A percentile compares a stretch with the other conserved stretches of the same genome.
These are phyloP conservation scores for Penicillium sp. DNA, from an alignment of 2,329 filamentous ascomycete species.

Conservation along the genomic window DNA sequence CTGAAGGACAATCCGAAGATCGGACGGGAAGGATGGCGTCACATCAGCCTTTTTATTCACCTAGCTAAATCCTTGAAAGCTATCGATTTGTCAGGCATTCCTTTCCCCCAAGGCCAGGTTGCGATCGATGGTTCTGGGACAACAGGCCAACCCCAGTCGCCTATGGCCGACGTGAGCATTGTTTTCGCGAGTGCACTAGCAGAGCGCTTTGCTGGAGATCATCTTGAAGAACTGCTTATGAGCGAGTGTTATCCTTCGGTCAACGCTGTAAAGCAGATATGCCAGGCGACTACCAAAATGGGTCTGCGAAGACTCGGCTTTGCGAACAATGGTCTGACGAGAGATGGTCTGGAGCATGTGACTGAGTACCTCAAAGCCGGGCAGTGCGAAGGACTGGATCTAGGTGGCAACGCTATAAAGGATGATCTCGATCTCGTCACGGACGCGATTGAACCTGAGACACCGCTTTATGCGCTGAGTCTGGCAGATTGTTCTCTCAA, in stretches of 20 bases:
- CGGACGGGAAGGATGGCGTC: conserved; percentile 77
- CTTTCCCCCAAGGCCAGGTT: conserved; percentile 53
- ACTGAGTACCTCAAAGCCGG: conserved; percentile 65
- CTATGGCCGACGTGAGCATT: conserved; percentile 47
- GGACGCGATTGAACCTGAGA: conserved; percentile 34
- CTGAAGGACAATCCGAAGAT: conserved; percentile 84
- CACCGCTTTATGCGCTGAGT: conserved; percentile 69
- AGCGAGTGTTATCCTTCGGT: conserved; percentile 67
- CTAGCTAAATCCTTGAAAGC: conserved; percentile 78
- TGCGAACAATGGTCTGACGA: conserved; percentile 69
- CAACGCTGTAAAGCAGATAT: conserved; percentile 61
- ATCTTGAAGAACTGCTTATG: conserved; percentile 73
- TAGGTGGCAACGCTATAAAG: conserved; percentile 71
- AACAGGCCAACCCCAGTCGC: conserved; percentile 10
- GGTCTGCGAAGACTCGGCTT: conserved; percentile 71
- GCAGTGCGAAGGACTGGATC: conserved; percentile 75
- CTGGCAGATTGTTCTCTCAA: conserved; percentile 76
- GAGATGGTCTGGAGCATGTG: conserved; percentile 65
- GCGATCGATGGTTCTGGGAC: conserved; percentile 19
- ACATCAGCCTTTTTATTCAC: conserved; percentile 81
- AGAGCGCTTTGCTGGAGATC: conserved; percentile 64
- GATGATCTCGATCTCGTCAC: conserved; percentile 42
- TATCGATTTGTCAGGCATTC: conserved; percentile 76
- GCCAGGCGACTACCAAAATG: conserved; percentile 73
- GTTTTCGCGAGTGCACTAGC: conserved; percentile 67